Percentiles rank a stretch among this genome's conserved stretches.
These are phyloP conservation scores for Pisolithus marmoratus DNA, from an alignment of 768 basidiomycete genomes.

Conservation along the genomic window DNA sequence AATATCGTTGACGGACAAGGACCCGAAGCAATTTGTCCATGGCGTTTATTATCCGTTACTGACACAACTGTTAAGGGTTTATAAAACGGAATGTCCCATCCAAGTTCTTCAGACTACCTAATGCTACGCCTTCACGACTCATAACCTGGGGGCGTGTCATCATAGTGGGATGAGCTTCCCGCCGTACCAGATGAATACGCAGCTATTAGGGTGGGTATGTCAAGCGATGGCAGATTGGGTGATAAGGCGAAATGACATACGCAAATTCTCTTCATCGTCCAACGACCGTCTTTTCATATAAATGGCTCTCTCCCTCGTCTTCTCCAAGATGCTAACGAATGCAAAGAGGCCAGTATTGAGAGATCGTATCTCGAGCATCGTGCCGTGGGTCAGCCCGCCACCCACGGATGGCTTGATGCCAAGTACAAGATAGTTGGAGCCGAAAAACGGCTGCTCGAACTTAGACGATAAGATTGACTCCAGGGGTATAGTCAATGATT, in stretches of 20 bases:
- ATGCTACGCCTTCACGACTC: slow-evolving; percentile 14
- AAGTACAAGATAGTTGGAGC: slow-evolving; percentile 60
- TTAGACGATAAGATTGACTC: slow-evolving; percentile 59
- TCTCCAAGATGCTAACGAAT: slow-evolving; percentile 69
- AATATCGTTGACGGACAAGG: too few relatives aligned
- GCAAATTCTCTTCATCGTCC: slow-evolving; percentile 28
- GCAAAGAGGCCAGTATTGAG: slow-evolving; percentile 65
- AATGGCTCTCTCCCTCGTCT: slow-evolving; percentile 68
- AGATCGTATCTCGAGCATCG: slow-evolving; percentile 62
- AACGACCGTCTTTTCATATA: slow-evolving; percentile 61
- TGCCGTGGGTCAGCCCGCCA: slow-evolving; percentile 63
- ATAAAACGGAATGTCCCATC: not conserved
- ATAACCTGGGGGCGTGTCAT: slow-evolving; percentile 26
- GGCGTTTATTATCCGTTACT: not conserved
- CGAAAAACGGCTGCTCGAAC: slow-evolving; percentile 74
- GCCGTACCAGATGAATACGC: slow-evolving; percentile 21
- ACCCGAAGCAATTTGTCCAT: too few relatives aligned
- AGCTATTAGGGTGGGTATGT: slow-evolving; percentile 9
- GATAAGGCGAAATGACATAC: slow-evolving; percentile 16
- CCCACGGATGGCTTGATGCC: slow-evolving; percentile 60
- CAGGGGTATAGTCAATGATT: slow-evolving; percentile 51
- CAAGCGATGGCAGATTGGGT: not conserved
- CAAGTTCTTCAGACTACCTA: not conserved
- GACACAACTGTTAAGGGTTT: not conserved
- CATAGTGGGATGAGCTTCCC: slow-evolving; percentile 10